These are phyloP conservation scores for Coemansia sp. DNA, from an alignment of 192 early-diverging fungal genomes.

Conservation along the genomic window DNA sequence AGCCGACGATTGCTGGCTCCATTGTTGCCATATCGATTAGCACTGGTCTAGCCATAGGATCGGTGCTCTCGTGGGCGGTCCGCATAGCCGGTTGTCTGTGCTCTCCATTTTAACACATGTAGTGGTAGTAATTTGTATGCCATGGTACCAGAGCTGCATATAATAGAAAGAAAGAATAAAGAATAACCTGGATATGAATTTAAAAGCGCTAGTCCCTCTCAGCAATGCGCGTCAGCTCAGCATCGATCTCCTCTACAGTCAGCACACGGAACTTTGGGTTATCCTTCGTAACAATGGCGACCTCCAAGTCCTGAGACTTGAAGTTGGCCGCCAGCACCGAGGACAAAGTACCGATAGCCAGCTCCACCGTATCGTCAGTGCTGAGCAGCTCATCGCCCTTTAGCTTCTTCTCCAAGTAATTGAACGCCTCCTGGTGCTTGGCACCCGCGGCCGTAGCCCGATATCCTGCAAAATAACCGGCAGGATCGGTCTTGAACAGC, in stretches of 20 bases:
- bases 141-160: background rate
- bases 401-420: constrained; percentile 97
- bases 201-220: constrained; percentile 46
- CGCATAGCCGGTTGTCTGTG: constrained; percentile 49
- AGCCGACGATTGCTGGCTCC: constrained; percentile 67
- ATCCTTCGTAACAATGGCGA: constrained; percentile 84
- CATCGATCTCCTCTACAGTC: constrained; percentile 79
- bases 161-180: constrained; percentile 5
- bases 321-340: constrained; percentile 92
- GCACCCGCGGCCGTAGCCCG: constrained; percentile 94
- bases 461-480: constrained; percentile 98
- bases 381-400: constrained; percentile 85
- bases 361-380: constrained; percentile 91
- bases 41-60: constrained; percentile 71
- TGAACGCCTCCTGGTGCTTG: constrained; percentile 90
- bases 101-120: constrained; percentile 23
- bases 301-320: constrained; percentile 95
- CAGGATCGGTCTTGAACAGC: constrained; percentile 97
- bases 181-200: constrained; percentile 5
- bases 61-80: constrained; percentile 57
- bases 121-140: background rate
- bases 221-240: constrained; percentile 56
- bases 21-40: constrained; percentile 70
- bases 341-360: constrained; percentile 94
- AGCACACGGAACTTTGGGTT: constrained; percentile 80